These are phyloP conservation scores for Aspergillus latus DNA, from an alignment of 2,329 filamentous ascomycete genomes.

Conservation along the genomic window DNA sequence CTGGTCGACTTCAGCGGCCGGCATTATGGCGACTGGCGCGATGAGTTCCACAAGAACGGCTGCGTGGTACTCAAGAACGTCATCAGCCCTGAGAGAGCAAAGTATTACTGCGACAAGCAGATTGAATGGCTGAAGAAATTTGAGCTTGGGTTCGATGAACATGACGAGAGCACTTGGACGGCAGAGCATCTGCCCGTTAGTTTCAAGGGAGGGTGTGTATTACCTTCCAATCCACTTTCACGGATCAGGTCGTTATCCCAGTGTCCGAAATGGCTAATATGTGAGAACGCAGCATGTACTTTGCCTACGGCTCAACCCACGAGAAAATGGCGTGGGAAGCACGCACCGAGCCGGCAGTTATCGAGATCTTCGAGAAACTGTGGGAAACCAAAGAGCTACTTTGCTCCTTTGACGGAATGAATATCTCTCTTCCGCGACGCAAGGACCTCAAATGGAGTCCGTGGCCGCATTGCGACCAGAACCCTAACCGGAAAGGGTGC, in stretches of 20 bases:
- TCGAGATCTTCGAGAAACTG: conserved; percentile 44
- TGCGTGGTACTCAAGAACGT: conserved; percentile 32
- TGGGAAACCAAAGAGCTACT: conserved; percentile 35
- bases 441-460: conserved; percentile 41
- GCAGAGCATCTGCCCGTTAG: conserved; percentile 45
- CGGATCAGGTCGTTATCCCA: too few species aligned
- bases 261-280: too few species aligned
- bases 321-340: conserved; percentile 50
- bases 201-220: conserved; percentile 41
- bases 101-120: conserved; percentile 44
- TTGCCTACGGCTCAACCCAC: conserved; percentile 38
- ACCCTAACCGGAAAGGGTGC: conserved; percentile 37
- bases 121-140: conserved; percentile 47
- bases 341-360: conserved; percentile 40
- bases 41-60: conserved; percentile 3
- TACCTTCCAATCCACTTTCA: too few species aligned
- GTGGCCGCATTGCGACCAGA: conserved; percentile 51
- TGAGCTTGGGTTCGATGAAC: conserved; percentile 41
- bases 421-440: conserved; percentile 43
- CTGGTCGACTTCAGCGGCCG: conserved; percentile 16
- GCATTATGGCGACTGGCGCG: conserved; percentile 6
- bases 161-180: conserved; percentile 44
- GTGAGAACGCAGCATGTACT: conserved; percentile 17
- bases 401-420: conserved; percentile 33
- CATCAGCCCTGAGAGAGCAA: conserved; percentile 39